Conservation (phyloP, 2,329 filamentous ascomycete species). For the Nemania abortiva region DNA sequence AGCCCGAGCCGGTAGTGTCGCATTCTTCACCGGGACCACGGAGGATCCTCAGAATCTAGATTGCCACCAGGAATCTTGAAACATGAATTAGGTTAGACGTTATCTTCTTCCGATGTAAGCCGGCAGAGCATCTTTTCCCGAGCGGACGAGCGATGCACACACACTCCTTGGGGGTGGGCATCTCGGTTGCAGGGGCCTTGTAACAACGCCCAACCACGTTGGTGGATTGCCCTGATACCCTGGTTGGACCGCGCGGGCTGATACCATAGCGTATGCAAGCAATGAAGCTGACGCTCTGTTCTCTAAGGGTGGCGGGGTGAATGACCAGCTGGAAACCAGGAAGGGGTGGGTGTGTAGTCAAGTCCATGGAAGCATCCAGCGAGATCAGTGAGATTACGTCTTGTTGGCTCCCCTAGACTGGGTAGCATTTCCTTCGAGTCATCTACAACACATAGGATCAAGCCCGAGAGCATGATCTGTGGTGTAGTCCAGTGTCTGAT, state of each 20-base stretch:
- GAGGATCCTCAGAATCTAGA: conserved; percentile 21
- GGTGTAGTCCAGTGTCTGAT: conserved; percentile 8
- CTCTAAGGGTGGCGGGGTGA: conserved; percentile 1
- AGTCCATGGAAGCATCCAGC: not conserved
- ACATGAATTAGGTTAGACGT: conserved; percentile 16
- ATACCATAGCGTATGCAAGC: conserved; percentile 14
- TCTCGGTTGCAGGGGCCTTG: not conserved
- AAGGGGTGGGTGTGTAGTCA: not conserved
- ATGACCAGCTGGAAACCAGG: not conserved
- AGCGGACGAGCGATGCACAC: conserved; percentile 3
- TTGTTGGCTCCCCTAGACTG: not conserved
- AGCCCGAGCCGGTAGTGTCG: conserved; percentile 26
- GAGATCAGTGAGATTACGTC: not conserved
- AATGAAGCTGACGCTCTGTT: not conserved
- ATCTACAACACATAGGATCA: not conserved
- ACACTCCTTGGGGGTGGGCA: not conserved
- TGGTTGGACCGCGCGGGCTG: conserved; percentile 2
- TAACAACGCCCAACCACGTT: not conserved
- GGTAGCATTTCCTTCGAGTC: not conserved
- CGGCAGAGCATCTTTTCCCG: conserved; percentile 5
- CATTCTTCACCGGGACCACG: conserved; percentile 30
- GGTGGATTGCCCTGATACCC: conserved; percentile 1
- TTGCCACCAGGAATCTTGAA: conserved; percentile 30
- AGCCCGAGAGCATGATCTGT: not conserved
- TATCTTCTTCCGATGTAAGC: conserved; percentile 18